phyloP scores from a whole-genome alignment of 768 basidiomycete species.

The Kwoniella shandongensis region DNA sequence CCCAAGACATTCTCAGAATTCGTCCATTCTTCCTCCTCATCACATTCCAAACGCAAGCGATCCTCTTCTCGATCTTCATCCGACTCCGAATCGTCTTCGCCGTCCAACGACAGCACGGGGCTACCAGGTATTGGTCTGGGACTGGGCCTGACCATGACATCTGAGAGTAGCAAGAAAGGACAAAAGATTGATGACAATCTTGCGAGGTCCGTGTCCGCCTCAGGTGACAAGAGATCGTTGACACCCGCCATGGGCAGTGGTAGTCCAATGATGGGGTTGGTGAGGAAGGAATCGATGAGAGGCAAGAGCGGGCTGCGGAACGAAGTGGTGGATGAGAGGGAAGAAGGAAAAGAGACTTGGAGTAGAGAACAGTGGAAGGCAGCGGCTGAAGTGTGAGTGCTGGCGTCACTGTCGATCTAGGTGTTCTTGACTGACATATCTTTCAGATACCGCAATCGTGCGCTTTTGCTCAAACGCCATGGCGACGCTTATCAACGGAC shows the following conservation, averaged over 20 bases:
- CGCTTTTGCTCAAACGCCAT: slow-evolving; percentile 38
- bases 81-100: not conserved
- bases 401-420: not conserved
- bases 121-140: slow-evolving; percentile 27
- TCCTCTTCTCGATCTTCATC: slow-evolving; percentile 3
- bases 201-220: not conserved
- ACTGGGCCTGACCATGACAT: slow-evolving; percentile 23
- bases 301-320: slow-evolving; percentile 22
- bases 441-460: slow-evolving; percentile 31
- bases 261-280: not conserved
- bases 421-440: not conserved
- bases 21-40: slow-evolving; percentile 16
- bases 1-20: slow-evolving; percentile 19
- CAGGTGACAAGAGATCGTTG: not conserved
- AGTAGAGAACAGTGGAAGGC: slow-evolving; percentile 33
- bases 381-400: slow-evolving; percentile 19
- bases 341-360: slow-evolving; percentile 23
- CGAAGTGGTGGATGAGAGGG: slow-evolving; percentile 14
- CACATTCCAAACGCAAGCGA: slow-evolving; percentile 23
- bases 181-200: slow-evolving; percentile 1
- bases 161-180: not conserved
- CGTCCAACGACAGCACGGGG: not conserved
- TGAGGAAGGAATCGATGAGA: not conserved
- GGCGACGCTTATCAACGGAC: slow-evolving; percentile 39
- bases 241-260: not conserved